Conservation (phyloP, 306 rosid genomes). For the Aeschynomene evenia region DNA sequence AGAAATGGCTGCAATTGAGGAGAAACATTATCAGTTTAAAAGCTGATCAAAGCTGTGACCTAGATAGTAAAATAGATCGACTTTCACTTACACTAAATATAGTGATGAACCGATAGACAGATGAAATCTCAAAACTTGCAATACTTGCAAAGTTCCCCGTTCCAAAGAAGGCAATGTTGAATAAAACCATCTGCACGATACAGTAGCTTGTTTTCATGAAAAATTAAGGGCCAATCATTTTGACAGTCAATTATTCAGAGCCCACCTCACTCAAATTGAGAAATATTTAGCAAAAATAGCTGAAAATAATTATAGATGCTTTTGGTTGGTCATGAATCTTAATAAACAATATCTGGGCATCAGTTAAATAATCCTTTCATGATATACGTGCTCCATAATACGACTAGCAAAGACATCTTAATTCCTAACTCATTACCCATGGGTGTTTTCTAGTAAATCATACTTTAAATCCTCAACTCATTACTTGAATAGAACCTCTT, state of each 20-base stretch:
- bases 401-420: background rate
- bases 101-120: constrained; percentile 88
- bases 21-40: constrained; percentile 31
- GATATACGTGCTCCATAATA: background rate
- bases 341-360: constrained; percentile 1
- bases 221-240: constrained; percentile 23
- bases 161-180: constrained; percentile 88
- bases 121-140: constrained; percentile 92
- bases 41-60: constrained; percentile 8
- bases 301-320: constrained; percentile 23
- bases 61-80: constrained; percentile 13
- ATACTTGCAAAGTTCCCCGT: constrained; percentile 93
- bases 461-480: too few species aligned
- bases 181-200: constrained; percentile 66
- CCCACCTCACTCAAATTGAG: background rate
- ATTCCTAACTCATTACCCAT: too few species aligned
- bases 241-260: background rate
- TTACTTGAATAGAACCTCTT: too few species aligned
- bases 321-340: constrained; percentile 17
- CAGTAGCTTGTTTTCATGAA: constrained; percentile 18
- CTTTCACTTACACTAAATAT: constrained; percentile 75
- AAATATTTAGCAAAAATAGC: constrained; percentile 12
- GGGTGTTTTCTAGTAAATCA: too few species aligned
- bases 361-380: background rate
- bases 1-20: constrained; percentile 73